Evolutionary conservation across 2,329 filamentous ascomycete species (phyloP), one percentile per base, ranked within the genome.

Genomic region (Teratosphaeria nubilosa): DNA sequence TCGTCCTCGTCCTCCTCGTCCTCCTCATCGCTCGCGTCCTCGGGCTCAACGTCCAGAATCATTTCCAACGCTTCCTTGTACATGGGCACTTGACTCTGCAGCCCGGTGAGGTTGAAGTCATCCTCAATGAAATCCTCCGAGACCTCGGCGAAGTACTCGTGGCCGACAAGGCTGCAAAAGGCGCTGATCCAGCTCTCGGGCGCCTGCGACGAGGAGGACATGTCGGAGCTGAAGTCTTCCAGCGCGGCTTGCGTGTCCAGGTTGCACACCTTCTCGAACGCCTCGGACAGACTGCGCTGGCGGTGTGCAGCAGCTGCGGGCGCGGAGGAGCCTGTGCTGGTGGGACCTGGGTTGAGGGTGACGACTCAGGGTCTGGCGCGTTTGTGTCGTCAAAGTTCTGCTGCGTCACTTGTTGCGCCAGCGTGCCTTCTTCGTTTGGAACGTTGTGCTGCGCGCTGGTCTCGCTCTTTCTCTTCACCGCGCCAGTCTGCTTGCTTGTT

Each of bases 21-120:
- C 2, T 91, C 87, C 7, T 92, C 88, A 0, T 91, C 87, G n/a
- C 91, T 88, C 58, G 91, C 88, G 51, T 96, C 92, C 76, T 96
- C 92, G 41, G 94, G 91, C 72, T 99, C 94, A 55, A 99, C 94
- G 68, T 99, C 94, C 63, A 99, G 81, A 65, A 99, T 97, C 92
- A 99, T 96, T 83, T 99, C 94, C 63, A 99, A 78, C 13, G 94
- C 94, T 76, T 99, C 94, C 76, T 97, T 99, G 75, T 99, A 99
- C 89, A 96, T 96, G 63, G 90, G 87, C 56, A 99, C 94, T 76
- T 97, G 92, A 60, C 86, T 88, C 75, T 96, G 91, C 69, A 99
- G 80, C 54, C 94, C 94, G 0, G 94, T 99, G 64, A 99, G 80
- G 75, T 99, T 99, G 81, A 99, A 99, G 75, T 99, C 94, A 84